Evolutionary conservation across 371 early-diverging fungal genomes (phyloP).

Genomic region (Mucor lusitanicus): DNA sequence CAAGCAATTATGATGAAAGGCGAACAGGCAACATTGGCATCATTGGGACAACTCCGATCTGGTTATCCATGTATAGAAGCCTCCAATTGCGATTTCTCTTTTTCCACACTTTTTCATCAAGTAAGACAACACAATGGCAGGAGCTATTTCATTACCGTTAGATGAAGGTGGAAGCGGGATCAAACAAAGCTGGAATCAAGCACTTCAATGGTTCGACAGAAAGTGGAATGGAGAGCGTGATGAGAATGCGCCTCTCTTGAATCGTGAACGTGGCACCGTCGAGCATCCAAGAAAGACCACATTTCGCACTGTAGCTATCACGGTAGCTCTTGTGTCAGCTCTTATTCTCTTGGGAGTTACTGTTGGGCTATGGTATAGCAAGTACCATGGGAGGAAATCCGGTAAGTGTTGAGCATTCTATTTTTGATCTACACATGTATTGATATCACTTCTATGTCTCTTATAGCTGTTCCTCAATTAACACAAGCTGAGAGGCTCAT

Average conservation of each 20-base stretch:
- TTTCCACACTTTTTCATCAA: not conserved
- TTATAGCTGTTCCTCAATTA: not conserved
- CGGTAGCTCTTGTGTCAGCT: slow-evolving; percentile 14
- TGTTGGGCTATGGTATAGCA: slow-evolving; percentile 47
- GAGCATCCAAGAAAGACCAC: slow-evolving; percentile 27
- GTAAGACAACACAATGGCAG: not conserved
- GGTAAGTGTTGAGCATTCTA: not conserved
- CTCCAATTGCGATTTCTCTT: not conserved
- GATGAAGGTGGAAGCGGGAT: not conserved
- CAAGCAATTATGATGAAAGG: too few species aligned
- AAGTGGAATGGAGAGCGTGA: slow-evolving; percentile 56
- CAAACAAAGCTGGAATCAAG: not conserved
- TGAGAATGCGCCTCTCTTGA: slow-evolving; percentile 35
- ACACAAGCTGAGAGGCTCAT: slow-evolving; percentile 13
- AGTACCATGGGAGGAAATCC: not conserved
- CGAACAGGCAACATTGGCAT: too few species aligned
- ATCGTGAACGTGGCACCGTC: slow-evolving; percentile 31
- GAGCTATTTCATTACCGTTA: slow-evolving; percentile 8
- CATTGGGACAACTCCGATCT: too few species aligned
- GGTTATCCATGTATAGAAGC: too few species aligned
- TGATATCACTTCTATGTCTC: not conserved
- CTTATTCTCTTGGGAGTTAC: slow-evolving; percentile 44
- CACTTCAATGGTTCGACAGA: slow-evolving; percentile 49
- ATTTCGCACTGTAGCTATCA: slow-evolving; percentile 19
- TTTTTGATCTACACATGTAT: not conserved